Evolutionary conservation across 176 grass and related monocot genomes (phyloP), one percentile per base, ranked within the genome.

Genomic region (Zoysia pacifica): DNA sequence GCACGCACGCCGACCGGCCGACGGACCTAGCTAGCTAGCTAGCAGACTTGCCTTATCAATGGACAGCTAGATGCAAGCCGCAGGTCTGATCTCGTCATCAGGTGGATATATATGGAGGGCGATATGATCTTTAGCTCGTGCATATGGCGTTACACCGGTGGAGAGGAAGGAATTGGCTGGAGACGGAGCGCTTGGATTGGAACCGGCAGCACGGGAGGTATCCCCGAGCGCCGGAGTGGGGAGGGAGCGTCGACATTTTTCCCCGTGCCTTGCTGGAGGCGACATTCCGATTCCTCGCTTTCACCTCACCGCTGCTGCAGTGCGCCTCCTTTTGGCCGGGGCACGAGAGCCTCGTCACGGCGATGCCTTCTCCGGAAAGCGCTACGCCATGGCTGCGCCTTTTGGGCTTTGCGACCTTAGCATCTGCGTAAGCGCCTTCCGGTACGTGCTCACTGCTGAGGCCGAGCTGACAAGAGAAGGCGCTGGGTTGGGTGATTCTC

Each of bases 181-280:
- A 10, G 53, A 35, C 20, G 8, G 72, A 75, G 46, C 50, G 9
- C 36, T 16, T 45, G 19, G 40, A n/a, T 88, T 69, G 66, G 70
- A 14, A 39, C 63, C 42, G 72, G 84, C 75, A 79, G 76, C 82
- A 97, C 76, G 87, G 81, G 90, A 97, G 76, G 93, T 90, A 93
- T 93, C 88, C 81, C 81, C 37, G 48, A 28, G 65, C 1, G 50
- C 64, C 64, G 54, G 77, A 10, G 66, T 7, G 28, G 59, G 2
- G 0, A 0, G 18, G 15, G 41, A 9, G 63, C 18, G 70, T 44
- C 52, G 45, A 36, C 55, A 28, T 28, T 28, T 59, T 74, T 60
- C 49, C 19, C 36, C 59, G 76, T 67, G 72, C 59, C 77, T 83
- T 70, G 82, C 56, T 75, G 65, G 78, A 81, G 63, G 87, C 16